Base-by-base conservation (phyloP, 306 rosid species). In the Acacia acuminata region DNA sequence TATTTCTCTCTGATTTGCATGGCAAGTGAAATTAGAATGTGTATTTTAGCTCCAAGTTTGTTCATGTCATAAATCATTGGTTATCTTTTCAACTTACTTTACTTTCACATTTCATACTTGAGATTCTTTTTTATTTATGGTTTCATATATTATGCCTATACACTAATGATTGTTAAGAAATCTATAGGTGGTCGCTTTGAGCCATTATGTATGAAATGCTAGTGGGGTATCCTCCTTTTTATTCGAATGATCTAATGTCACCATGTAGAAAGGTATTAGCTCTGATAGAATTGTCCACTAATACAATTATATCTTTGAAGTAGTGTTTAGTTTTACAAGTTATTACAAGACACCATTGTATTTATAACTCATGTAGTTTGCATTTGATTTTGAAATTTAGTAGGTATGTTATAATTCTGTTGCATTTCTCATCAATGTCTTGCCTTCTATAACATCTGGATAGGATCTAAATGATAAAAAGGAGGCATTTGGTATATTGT, bases 151-250 rank as follows among this genome's bases (percentile, higher is more conserved):
- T 72, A 68, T n/a, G n/a, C n/a, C 84, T 79, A 81, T 32, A 40
- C 43, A 61, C 67, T 64, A 24, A 63, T 83, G 79, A 78, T 48
- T 79, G 67, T 83, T 80, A 42, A 72, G 15, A 61, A 79, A 84
- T 61, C 77, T 56, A 38, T 88, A 94, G 99, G 99, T 96, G 99
- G 99, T 96, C 99, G 60, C 98, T 96, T 80, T 98, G 99, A 80
- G 99, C 99, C 81, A 96, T 96, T 74, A 96, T 94, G 99, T 96
- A 86, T 84, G 99, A 96, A 91, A 96, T 96, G 99, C 85, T 96
- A 32, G 98, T 96, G 63, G 99, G 99, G 17, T 96, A 90, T 77
- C 99, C 99, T 4, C 99, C 99, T 42, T 96, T 96, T 86, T 96
- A 94, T 90, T 96, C 99, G 40, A 98, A 96, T 85, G 99, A 96